Conservation (phyloP, 2,329 filamentous ascomycete species). For the Curvularia hawaiiensis region DNA sequence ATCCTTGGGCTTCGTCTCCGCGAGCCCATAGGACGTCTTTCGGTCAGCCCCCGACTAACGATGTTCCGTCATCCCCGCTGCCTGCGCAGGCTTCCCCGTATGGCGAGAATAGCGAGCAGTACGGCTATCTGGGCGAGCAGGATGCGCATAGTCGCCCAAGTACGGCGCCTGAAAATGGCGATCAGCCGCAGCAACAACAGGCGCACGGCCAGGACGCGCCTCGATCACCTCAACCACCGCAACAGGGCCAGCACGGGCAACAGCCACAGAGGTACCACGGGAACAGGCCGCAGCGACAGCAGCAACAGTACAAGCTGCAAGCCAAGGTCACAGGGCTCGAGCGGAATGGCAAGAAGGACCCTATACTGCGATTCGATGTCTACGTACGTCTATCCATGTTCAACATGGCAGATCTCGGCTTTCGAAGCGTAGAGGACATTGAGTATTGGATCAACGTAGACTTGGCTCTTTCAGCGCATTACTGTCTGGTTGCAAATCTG, state of each 20-base stretch:
- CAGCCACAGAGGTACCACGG: constrained; percentile 55
- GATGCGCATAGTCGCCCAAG: constrained; percentile 33
- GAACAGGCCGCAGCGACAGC: constrained; percentile 56
- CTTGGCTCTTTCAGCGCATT: background rate
- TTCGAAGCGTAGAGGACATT: constrained; percentile 10
- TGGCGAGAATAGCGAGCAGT: constrained; percentile 41
- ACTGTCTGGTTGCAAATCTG: background rate
- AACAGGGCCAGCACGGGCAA: constrained; percentile 48
- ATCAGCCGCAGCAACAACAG: constrained; percentile 37
- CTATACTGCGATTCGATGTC: constrained; percentile 92
- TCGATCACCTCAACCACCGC: constrained; percentile 33
- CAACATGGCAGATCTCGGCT: background rate
- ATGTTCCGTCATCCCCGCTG: constrained; percentile 49
- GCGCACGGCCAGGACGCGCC: constrained; percentile 43
- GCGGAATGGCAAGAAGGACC: constrained; percentile 92
- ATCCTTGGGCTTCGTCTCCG: constrained; percentile 69
- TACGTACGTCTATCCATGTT: constrained; percentile 67
- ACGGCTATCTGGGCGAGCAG: constrained; percentile 43
- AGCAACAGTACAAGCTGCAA: constrained; percentile 83
- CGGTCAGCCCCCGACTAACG: constrained; percentile 51
- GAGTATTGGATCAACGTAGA: constrained; percentile 9
- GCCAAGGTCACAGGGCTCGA: constrained; percentile 95
- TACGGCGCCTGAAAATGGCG: constrained; percentile 40
- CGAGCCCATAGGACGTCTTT: constrained; percentile 57
- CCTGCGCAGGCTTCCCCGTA: constrained; percentile 49